Percentiles rank a stretch among this genome's conserved stretches.
Conservation (phyloP, 75 land plant genomes). For the Azolla pinnata region DNA sequence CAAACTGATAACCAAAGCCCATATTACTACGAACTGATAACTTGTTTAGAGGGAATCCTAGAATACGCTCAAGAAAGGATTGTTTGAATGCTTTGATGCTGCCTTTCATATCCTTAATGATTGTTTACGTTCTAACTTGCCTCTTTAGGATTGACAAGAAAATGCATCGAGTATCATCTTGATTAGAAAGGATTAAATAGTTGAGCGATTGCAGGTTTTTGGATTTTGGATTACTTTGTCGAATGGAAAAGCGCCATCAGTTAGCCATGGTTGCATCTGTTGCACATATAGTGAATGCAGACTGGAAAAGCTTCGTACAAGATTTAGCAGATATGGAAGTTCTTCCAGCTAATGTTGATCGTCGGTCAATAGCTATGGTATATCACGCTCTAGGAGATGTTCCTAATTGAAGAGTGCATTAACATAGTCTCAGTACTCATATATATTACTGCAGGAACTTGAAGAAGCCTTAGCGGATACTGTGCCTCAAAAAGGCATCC, state of each 20-base stretch:
- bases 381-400: background rate
- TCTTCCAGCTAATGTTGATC: conserved; percentile 56
- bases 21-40: too few relatives aligned
- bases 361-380: conserved; percentile 65
- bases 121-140: too few relatives aligned
- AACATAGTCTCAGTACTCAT: background rate
- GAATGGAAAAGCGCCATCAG: conserved; percentile 82
- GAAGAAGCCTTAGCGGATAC: conserved; percentile 48
- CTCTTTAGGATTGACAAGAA: too few relatives aligned
- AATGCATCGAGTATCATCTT: too few relatives aligned
- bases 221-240: conserved; percentile 90
- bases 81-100: too few relatives aligned
- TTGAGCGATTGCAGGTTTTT: conserved; percentile 61
- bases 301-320: conserved; percentile 72
- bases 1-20: too few relatives aligned
- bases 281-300: conserved; percentile 87
- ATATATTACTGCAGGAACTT: conserved; percentile 36
- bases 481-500: conserved; percentile 50
- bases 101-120: too few relatives aligned
- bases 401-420: too few relatives aligned
- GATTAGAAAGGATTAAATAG: too few relatives aligned
- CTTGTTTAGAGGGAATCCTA: too few relatives aligned
- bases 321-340: conserved; percentile 84
- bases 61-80: too few relatives aligned
- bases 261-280: conserved; percentile 88